Evolutionary conservation across 2,329 filamentous ascomycete species (phyloP), one percentile per base, ranked within the genome.

Genomic region (Fusarium ramigenum): DNA sequence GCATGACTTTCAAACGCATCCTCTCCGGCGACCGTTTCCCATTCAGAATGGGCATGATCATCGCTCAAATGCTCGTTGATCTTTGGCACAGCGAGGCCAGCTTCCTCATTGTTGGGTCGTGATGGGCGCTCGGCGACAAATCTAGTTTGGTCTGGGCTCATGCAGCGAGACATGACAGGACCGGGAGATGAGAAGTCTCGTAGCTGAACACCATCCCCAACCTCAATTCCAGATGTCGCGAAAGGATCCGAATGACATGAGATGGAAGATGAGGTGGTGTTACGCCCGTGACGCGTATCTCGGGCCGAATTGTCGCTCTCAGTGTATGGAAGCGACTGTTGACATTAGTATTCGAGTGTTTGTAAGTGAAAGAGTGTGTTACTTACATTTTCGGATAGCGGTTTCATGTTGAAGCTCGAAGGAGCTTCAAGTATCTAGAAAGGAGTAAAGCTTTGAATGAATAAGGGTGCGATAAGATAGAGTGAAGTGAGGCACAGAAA

Each of bases 21-120:
- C 14, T 79, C 77, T 28, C 63, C 67, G 30, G 72, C 76, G 19
- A 80, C 68, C 1, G 79, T 80, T 54, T 81, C 80, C 79, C 79
- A 81, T 28, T 80, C 78, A 5, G 80, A 80, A 53, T 58, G 57
- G 9, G 70, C 66, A 40, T 71, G 71, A 23, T 79, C 77, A 21
- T 74, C 65, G 25, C 67, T 68, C 5, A 58, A 60, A 2, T 62
- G 54, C 9, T 53, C 60, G 28, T 62, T 64, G 15, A 40, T 30
- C 18, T 68, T 52, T 3, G 46, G 34, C 11, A 25, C 47, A 43
- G 47, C 18, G 6, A 53, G 15, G 5, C 37, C 50, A n/a, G 18
- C 54, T 4, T 32, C 39, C 14, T 39, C 25, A 36, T 36, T 49
- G 32, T 25, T 47, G 14, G 47, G 37, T 25, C 52, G 70, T 5